These are phyloP conservation scores for Pichia phayaonensis DNA, from an alignment of 805 yeast genomes.

Conservation along the genomic window DNA sequence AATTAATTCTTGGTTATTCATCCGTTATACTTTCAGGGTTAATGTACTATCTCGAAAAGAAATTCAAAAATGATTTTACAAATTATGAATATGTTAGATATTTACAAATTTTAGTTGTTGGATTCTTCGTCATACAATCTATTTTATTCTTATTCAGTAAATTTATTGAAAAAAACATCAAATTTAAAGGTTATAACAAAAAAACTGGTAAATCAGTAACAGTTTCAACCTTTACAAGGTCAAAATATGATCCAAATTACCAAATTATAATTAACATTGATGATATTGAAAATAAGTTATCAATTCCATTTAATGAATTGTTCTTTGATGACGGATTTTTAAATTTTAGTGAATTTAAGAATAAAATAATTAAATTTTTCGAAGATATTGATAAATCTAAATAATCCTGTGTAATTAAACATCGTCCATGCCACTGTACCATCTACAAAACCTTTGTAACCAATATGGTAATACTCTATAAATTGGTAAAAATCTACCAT, in stretches of 20 bases:
- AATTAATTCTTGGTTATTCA: conserved; percentile 41
- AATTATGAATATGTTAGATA: conserved; percentile 29
- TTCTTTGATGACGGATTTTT: conserved; percentile 42
- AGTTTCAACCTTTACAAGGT: conserved; percentile 30
- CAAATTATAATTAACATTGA: conserved; percentile 28
- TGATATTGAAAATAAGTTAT: conserved; percentile 14
- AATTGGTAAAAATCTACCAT: conserved; percentile 38
- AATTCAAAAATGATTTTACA: conserved; percentile 33
- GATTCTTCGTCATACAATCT: conserved; percentile 32
- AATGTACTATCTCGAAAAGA: conserved; percentile 42
- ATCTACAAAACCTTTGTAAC: conserved; percentile 27
- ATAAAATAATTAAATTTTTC: conserved; percentile 19
- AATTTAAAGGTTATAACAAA: conserved; percentile 36
- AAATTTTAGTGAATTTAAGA: conserved; percentile 29
- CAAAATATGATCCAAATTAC: conserved; percentile 41
- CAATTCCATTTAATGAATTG: conserved; percentile 32
- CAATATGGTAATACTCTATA: conserved; percentile 35
- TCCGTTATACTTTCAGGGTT: conserved; percentile 40
- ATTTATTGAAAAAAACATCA: conserved; percentile 35
- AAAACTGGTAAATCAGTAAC: conserved; percentile 28
- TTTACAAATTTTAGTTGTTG: conserved; percentile 30
- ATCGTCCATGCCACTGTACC: conserved; percentile 26
- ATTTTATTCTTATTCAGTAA: conserved; percentile 30
- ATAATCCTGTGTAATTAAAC: conserved; percentile 10
- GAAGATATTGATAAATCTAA: conserved; percentile 17